phyloP scores from a whole-genome alignment of 2,329 filamentous ascomycete genomes.

The Dactylellina haptotyla region DNA sequence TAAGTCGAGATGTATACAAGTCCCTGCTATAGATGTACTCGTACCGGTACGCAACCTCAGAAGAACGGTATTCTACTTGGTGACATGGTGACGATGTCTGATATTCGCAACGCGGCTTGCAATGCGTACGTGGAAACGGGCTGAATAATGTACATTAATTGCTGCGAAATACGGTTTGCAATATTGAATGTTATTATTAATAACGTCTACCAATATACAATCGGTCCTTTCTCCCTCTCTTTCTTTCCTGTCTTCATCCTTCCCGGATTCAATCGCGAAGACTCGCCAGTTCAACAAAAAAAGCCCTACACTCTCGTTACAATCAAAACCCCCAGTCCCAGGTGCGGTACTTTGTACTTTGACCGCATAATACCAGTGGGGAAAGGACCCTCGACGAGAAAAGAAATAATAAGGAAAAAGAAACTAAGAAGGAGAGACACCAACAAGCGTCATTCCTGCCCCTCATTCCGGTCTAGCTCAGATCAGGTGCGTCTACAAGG shows the following conservation, averaged over 20 bases:
- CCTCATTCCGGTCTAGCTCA: conserved; percentile 24
- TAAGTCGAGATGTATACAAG: too few species aligned
- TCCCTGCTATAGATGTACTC: neutral
- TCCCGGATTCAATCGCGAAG: neutral
- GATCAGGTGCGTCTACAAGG: conserved; percentile 27
- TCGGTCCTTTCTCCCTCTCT: neutral
- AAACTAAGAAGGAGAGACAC: conserved; percentile 3
- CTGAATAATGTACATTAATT: neutral
- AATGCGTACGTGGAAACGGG: neutral
- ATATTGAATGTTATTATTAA: neutral
- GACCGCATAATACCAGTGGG: too few species aligned
- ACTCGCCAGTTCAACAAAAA: neutral
- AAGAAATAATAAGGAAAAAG: neutral
- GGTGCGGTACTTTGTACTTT: too few species aligned
- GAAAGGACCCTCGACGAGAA: neutral
- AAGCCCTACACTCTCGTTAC: neutral
- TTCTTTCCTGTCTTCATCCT: neutral
- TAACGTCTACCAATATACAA: neutral
- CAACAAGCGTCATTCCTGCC: conserved; percentile 26
- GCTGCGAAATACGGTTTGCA: neutral
- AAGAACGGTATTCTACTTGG: too few species aligned
- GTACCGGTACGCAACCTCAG: neutral
- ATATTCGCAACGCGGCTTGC: conserved; percentile 10
- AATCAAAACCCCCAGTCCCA: too few species aligned
- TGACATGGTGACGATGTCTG: neutral